A percentile compares a stretch with the other conserved stretches of the same genome.
Evolutionary conservation across 2,329 filamentous ascomycete species (phyloP).

Genomic region (Ploettnerulaceae sp.): DNA sequence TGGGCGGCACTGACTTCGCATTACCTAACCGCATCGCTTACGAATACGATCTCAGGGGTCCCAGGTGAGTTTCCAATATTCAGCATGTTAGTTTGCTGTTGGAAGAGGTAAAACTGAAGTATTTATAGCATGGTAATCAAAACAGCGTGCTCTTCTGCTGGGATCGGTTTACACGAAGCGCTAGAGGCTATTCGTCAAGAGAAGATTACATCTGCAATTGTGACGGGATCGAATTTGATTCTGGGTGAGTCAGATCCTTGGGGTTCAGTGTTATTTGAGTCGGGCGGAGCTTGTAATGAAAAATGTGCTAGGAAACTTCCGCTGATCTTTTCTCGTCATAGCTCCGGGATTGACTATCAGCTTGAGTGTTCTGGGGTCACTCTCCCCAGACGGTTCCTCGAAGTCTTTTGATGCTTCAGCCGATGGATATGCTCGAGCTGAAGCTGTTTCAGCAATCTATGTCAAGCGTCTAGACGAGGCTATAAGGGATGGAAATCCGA

Average conservation of each 20-base stretch:
- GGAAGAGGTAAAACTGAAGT: background rate
- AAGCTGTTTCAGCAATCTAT: slow-evolving; percentile 53
- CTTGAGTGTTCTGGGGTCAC: slow-evolving; percentile 1
- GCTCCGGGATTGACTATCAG: slow-evolving; percentile 9
- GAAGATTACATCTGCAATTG: slow-evolving; percentile 34
- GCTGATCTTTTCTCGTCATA: too few species aligned
- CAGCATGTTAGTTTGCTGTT: too few species aligned
- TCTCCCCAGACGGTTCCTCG: slow-evolving; percentile 29
- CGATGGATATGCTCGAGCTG: slow-evolving; percentile 59
- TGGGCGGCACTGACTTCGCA: slow-evolving; percentile 16
- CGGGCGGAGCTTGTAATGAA: too few species aligned
- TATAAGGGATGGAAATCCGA: slow-evolving; percentile 38
- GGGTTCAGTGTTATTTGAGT: too few species aligned
- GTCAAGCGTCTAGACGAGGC: slow-evolving; percentile 50
- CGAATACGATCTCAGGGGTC: slow-evolving; percentile 31
- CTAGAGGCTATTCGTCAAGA: slow-evolving; percentile 14
- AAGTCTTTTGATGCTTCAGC: slow-evolving; percentile 53
- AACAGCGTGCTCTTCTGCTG: slow-evolving; percentile 52
- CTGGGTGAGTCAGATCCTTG: too few species aligned
- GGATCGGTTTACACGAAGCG: slow-evolving; percentile 45
- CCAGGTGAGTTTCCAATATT: background rate
- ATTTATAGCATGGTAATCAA: slow-evolving; percentile 16
- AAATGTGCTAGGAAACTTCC: too few species aligned
- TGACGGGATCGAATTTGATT: slow-evolving; percentile 47
- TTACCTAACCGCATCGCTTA: slow-evolving; percentile 33